Evolutionary conservation across 2,329 filamentous ascomycete genomes (phyloP).

Genomic region (Leptographium galeiforme): DNA sequence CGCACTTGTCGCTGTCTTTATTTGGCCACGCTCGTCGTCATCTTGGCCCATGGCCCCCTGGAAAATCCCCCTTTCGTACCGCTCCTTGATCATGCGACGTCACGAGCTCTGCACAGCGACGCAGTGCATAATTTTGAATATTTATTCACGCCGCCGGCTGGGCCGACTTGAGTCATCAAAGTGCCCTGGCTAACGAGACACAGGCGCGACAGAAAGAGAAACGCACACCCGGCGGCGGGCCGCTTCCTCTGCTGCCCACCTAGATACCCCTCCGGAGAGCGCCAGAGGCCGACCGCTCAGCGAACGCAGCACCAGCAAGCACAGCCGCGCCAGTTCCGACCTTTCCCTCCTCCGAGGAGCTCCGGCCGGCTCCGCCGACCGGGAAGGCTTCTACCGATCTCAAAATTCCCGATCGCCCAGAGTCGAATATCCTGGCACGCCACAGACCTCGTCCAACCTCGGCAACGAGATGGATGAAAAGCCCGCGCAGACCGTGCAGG

Average conservation of each 20-base stretch:
- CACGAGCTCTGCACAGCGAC: background rate
- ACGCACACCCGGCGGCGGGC: constrained; percentile 37
- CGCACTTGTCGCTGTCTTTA: background rate
- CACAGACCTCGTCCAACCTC: constrained; percentile 16
- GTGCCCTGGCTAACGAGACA: background rate
- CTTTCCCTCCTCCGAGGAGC: constrained; percentile 46
- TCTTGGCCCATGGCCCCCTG: background rate
- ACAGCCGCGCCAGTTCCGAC: constrained; percentile 60
- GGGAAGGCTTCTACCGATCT: constrained; percentile 23
- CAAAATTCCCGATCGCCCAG: constrained; percentile 34
- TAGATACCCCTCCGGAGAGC: constrained; percentile 40
- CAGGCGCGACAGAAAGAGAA: constrained; percentile 27
- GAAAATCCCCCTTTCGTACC: background rate
- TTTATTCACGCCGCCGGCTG: background rate
- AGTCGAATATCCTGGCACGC: constrained; percentile 26
- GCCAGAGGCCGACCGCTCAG: constrained; percentile 39
- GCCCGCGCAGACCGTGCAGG: constrained; percentile 30
- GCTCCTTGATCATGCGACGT: background rate
- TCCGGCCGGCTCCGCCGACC: constrained; percentile 26
- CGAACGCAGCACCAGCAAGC: constrained; percentile 41
- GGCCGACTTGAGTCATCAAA: background rate
- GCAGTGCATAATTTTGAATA: background rate
- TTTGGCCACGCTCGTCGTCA: background rate
- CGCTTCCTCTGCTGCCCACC: constrained; percentile 48
- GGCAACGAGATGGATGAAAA: constrained; percentile 30